Percentiles rank a stretch among this genome's conserved stretches.
Conservation (phyloP, 116 monocot species). For the Cymodocea nodosa region DNA sequence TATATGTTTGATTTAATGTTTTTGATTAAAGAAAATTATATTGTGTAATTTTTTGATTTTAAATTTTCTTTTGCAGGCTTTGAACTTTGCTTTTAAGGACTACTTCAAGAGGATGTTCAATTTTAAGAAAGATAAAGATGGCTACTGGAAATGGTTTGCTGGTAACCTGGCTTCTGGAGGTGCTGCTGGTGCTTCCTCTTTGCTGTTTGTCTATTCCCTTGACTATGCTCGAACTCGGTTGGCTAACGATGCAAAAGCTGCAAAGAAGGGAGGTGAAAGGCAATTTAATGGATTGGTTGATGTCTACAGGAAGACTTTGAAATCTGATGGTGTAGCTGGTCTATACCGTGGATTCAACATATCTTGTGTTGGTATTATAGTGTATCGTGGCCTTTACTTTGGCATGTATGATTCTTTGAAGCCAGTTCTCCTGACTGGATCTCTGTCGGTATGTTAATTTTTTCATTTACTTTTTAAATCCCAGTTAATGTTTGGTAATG, state of each 20-base stretch:
- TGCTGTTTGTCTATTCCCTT: slow-evolving; percentile 66
- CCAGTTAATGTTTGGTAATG: not conserved
- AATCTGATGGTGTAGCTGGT: slow-evolving; percentile 51
- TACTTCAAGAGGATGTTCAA: slow-evolving; percentile 52
- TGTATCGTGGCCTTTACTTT: slow-evolving; percentile 56
- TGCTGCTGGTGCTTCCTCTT: slow-evolving; percentile 64
- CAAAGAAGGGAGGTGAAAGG: slow-evolving; percentile 59
- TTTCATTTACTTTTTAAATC: not conserved
- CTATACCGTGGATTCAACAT: slow-evolving; percentile 62
- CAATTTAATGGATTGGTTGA: slow-evolving; percentile 74
- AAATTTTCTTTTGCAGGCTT: slow-evolving; percentile 21
- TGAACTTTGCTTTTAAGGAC: slow-evolving; percentile 67
- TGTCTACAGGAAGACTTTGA: slow-evolving; percentile 59
- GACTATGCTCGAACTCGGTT: slow-evolving; percentile 70
- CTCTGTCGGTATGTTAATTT: slow-evolving; percentile 4
- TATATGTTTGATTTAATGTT: too few species aligned
- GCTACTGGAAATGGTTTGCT: slow-evolving; percentile 61
- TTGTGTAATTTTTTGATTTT: too few species aligned
- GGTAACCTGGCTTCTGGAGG: slow-evolving; percentile 61
- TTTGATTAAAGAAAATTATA: too few species aligned
- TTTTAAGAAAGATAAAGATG: slow-evolving; percentile 54
- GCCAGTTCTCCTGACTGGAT: slow-evolving; percentile 13
- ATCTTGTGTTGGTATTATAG: slow-evolving; percentile 48
- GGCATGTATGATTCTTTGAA: slow-evolving; percentile 26
- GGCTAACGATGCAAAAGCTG: slow-evolving; percentile 56